A percentile compares a stretch with the other conserved stretches of the same genome.
These are phyloP conservation scores for Ascosphaera pollenicola DNA, from an alignment of 2,329 filamentous ascomycete genomes.

Conservation along the genomic window DNA sequence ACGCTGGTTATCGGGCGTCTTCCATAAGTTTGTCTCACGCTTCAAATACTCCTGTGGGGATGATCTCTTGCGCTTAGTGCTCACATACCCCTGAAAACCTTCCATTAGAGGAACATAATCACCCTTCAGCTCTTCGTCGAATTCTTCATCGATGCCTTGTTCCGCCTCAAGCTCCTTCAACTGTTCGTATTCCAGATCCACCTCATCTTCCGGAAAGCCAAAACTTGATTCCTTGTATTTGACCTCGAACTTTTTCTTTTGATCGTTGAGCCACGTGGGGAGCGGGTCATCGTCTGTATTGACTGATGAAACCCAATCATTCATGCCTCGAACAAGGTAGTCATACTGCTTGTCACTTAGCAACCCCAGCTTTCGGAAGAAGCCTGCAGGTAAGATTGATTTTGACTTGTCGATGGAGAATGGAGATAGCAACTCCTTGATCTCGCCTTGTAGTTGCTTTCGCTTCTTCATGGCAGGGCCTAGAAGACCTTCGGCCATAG, in stretches of 20 bases:
- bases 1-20: constrained; percentile 32
- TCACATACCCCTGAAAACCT: constrained; percentile 9
- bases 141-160: constrained; percentile 29
- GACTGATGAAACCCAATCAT: constrained; percentile 18
- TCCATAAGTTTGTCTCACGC: constrained; percentile 32
- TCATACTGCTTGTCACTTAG: constrained; percentile 41
- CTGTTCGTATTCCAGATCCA: constrained; percentile 38
- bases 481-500: constrained; percentile 20
- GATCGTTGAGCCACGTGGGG: constrained; percentile 34
- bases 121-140: constrained; percentile 30
- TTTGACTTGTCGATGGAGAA: constrained; percentile 15
- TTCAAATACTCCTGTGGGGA: constrained; percentile 12
- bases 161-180: constrained; percentile 39
- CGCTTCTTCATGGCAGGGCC: constrained; percentile 20
- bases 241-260: constrained; percentile 23
- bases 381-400: constrained; percentile 28
- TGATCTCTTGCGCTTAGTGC: constrained; percentile 6
- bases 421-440: constrained; percentile 21
- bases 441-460: constrained; percentile 19
- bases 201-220: constrained; percentile 34
- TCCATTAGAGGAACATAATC: constrained; percentile 22
- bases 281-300: constrained; percentile 19
- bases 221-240: constrained; percentile 26
- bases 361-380: constrained; percentile 32
- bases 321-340: constrained; percentile 32